A percentile compares a stretch with the other conserved stretches of the same genome.
These are phyloP conservation scores for Cercophora newfieldiana DNA, from an alignment of 495 filamentous ascomycete species.

Conservation along the genomic window DNA sequence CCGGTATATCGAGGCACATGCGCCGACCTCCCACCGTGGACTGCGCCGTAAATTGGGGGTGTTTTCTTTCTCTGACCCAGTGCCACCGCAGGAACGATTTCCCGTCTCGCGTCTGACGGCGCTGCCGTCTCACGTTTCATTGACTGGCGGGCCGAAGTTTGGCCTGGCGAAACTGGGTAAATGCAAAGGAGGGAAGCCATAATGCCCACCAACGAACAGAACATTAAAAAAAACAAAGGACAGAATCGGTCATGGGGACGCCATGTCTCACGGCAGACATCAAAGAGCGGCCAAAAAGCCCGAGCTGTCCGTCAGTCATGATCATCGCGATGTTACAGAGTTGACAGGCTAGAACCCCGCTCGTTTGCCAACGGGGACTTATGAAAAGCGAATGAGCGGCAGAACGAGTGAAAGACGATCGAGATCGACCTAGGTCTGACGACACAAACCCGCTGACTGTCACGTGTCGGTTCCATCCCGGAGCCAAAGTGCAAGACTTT, in stretches of 20 bases:
- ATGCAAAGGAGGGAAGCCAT: conserved; percentile 10
- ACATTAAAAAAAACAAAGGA: not conserved
- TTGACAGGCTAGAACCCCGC: not conserved
- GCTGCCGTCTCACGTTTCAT: conserved; percentile 7
- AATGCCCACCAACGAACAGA: conserved; percentile 3
- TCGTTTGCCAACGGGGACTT: not conserved
- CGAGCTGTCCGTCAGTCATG: not conserved
- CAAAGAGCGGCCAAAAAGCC: not conserved
- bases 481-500: not conserved
- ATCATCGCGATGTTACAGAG: conserved; percentile 5
- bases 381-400: not conserved
- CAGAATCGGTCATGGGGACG: not conserved
- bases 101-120: conserved; percentile 6
- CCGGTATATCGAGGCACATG: not conserved
- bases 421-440: not conserved
- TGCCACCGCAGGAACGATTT: conserved; percentile 16
- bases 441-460: not conserved
- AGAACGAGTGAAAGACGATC: not conserved
- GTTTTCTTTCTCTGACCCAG: conserved; percentile 13
- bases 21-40: not conserved
- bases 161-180: conserved; percentile 6
- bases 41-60: not conserved
- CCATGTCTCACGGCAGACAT: not conserved
- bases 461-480: not conserved
- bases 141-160: not conserved